phyloP scores from a whole-genome alignment of 2,329 filamentous ascomycete species.

The Monosporascus cannonballus region DNA sequence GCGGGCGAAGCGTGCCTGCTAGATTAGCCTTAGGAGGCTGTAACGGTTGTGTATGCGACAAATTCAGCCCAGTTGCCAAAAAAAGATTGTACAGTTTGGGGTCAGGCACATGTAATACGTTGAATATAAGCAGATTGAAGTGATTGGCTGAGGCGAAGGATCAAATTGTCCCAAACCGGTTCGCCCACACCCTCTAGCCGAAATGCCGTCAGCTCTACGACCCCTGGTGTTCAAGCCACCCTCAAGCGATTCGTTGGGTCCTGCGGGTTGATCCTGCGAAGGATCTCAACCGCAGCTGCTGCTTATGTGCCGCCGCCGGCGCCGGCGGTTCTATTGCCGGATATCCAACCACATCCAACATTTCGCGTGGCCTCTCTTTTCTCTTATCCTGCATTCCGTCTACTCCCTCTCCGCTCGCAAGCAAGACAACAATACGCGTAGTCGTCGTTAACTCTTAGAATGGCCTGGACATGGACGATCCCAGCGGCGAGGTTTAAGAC shows the following conservation, averaged over 20 bases:
- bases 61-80: background rate
- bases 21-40: background rate
- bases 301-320: background rate
- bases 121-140: background rate
- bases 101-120: background rate
- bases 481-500: conserved; percentile 11
- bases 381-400: background rate
- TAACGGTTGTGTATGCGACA: background rate
- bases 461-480: conserved; percentile 9
- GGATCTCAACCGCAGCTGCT: background rate
- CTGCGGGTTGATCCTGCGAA: background rate
- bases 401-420: background rate
- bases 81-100: background rate
- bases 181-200: background rate
- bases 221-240: background rate
- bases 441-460: conserved; percentile 5
- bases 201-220: background rate
- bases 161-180: too few relatives aligned
- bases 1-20: background rate
- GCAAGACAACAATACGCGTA: background rate
- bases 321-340: background rate
- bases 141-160: background rate
- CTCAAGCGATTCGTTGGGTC: background rate
- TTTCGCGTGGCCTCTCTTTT: background rate
- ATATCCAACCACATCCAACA: background rate